Percentiles rank a stretch among this genome's conserved stretches.
Conservation (phyloP, 2,329 filamentous ascomycete species). For the Aspergillus japonicus region DNA sequence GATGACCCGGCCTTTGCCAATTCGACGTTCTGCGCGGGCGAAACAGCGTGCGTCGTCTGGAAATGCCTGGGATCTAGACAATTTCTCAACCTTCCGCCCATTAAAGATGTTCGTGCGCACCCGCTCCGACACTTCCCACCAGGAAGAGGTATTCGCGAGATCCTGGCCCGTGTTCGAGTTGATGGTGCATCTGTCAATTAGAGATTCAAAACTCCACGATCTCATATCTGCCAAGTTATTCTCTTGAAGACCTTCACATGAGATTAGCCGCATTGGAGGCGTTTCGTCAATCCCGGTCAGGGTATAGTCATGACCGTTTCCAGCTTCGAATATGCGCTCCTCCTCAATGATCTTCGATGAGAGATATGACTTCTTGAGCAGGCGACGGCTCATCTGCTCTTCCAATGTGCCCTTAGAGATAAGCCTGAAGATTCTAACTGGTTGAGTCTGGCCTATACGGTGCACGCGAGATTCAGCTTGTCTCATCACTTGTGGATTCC, state of each 20-base stretch:
- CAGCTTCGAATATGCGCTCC: background rate
- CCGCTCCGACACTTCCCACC: slow-evolving; percentile 57
- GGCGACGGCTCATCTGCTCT: slow-evolving; percentile 58
- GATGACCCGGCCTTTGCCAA: background rate
- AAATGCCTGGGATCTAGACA: slow-evolving; percentile 16
- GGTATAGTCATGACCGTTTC: background rate
- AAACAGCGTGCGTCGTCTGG: background rate
- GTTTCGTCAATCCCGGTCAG: background rate
- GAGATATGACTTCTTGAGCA: slow-evolving; percentile 63
- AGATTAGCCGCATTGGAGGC: background rate
- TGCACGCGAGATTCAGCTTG: slow-evolving; percentile 57
- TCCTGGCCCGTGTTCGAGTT: background rate
- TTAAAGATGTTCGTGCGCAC: slow-evolving; percentile 60
- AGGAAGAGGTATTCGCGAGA: slow-evolving; percentile 30
- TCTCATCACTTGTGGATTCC: slow-evolving; percentile 55
- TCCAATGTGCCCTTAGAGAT: slow-evolving; percentile 59
- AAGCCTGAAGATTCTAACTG: slow-evolving; percentile 57
- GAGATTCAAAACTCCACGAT: background rate
- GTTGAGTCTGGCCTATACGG: slow-evolving; percentile 55
- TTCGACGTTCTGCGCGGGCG: background rate
- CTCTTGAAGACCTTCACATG: background rate
- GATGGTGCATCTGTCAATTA: background rate
- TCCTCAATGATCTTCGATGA: slow-evolving; percentile 60
- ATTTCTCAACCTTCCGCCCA: slow-evolving; percentile 48
- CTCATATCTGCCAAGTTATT: background rate